A percentile compares a stretch with the other conserved stretches of the same genome.
These are phyloP conservation scores for Populus davidiana DNA, from an alignment of 345 rosid genomes.

Conservation along the genomic window DNA sequence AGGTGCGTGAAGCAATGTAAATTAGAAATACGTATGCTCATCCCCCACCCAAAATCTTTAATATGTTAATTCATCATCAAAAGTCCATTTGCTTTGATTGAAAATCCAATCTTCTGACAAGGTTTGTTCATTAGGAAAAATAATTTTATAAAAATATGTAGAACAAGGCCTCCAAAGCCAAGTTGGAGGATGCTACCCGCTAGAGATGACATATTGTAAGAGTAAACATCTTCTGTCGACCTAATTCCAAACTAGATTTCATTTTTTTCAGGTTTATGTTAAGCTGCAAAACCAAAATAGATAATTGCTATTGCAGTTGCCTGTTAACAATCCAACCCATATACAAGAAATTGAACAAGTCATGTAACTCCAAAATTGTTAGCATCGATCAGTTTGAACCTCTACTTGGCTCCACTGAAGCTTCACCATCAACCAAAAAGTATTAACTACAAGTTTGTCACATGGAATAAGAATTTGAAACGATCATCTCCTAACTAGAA, in stretches of 20 bases:
- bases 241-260: background rate
- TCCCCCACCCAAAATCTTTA: background rate
- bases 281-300: background rate
- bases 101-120: background rate
- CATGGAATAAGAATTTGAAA: background rate
- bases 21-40: background rate
- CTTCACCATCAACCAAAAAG: background rate
- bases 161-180: background rate
- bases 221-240: background rate
- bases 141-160: background rate
- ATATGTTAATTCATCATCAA: background rate
- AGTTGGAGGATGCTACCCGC: background rate
- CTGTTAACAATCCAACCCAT: background rate
- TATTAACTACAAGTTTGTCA: background rate
- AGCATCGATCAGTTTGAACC: background rate
- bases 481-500: background rate
- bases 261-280: background rate
- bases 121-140: too few relatives aligned
- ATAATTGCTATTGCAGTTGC: background rate
- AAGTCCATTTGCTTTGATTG: too few relatives aligned
- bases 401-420: background rate
- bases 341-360: background rate
- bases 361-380: background rate
- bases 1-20: background rate
- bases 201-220: background rate